phyloP scores from a whole-genome alignment of 352 stramenopile species.

The Globisporangium carolinianum region DNA sequence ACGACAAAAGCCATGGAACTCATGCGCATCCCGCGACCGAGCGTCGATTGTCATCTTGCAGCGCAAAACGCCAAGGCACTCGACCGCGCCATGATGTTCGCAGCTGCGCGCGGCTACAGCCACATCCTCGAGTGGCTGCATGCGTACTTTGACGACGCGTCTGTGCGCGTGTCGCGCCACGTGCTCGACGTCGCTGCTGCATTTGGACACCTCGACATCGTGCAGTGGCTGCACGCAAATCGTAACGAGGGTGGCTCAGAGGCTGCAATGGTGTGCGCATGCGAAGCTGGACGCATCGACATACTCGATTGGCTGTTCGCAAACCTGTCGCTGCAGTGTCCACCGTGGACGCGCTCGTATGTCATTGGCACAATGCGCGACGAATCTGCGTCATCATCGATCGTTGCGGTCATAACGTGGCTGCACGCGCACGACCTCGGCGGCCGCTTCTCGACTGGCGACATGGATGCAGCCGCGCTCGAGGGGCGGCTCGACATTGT shows the following conservation, averaged over 20 bases:
- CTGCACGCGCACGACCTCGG: slow-evolving; percentile 5
- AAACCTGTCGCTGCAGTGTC: neutral
- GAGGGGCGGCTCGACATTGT: slow-evolving; percentile 6
- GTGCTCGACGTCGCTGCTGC: slow-evolving; percentile 8
- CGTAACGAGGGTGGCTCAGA: slow-evolving; percentile 22
- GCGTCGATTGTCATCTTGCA: neutral
- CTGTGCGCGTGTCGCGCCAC: slow-evolving; percentile 5
- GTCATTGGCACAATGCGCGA: slow-evolving; percentile 5
- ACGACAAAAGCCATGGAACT: slow-evolving; percentile 1
- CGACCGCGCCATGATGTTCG: slow-evolving; percentile 8
- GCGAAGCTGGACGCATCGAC: slow-evolving; percentile 1
- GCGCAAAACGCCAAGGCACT: neutral
- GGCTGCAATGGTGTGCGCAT: slow-evolving; percentile 1
- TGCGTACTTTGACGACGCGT: neutral
- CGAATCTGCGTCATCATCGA: neutral
- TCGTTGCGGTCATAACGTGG: neutral
- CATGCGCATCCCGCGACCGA: slow-evolving; percentile 5
- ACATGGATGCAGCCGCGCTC: slow-evolving; percentile 3
- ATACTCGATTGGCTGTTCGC: slow-evolving; percentile 4
- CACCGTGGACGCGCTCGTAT: neutral
- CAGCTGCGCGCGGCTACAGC: slow-evolving; percentile 1
- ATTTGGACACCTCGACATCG: slow-evolving; percentile 8
- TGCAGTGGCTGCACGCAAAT: slow-evolving; percentile 33
- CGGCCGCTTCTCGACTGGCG: neutral
- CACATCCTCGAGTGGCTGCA: slow-evolving; percentile 6